These are phyloP conservation scores for Byssochlamys sp. DNA, from an alignment of 2,329 filamentous ascomycete genomes.

Conservation along the genomic window DNA sequence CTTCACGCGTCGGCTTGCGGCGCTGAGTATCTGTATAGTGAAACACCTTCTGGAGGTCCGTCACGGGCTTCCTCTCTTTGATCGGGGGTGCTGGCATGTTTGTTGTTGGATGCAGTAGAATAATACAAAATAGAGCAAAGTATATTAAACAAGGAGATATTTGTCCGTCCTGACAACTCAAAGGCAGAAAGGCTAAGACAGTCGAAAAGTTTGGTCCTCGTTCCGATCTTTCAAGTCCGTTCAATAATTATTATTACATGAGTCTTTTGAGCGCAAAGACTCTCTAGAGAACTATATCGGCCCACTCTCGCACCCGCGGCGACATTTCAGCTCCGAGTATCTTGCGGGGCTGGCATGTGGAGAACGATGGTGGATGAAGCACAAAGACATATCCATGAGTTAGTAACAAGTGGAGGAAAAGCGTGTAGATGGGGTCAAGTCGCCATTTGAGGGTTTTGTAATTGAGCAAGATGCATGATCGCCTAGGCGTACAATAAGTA, in stretches of 20 bases:
- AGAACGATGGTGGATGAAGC: not conserved
- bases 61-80: conserved; percentile 13
- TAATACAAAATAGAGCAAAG: not conserved
- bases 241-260: not conserved
- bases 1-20: conserved; percentile 19
- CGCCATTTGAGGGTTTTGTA: not conserved
- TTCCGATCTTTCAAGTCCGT: not conserved
- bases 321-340: not conserved
- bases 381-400: not conserved
- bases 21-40: conserved; percentile 21
- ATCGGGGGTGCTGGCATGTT: conserved; percentile 18
- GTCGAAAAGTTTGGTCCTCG: not conserved
- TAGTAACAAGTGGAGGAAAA: not conserved
- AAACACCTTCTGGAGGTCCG: conserved; percentile 20
- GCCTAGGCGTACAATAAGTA: not conserved
- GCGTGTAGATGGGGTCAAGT: not conserved
- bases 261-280: not conserved
- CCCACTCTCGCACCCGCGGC: not conserved
- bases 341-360: not conserved
- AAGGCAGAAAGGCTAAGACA: not conserved
- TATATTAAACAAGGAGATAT: not conserved
- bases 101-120: not conserved
- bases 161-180: not conserved
- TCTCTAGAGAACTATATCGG: not conserved
- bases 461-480: not conserved